Percentiles rank a stretch among this genome's conserved stretches.
Conservation (phyloP, 306 rosid genomes). For the Dalbergia cochinchinensis region DNA sequence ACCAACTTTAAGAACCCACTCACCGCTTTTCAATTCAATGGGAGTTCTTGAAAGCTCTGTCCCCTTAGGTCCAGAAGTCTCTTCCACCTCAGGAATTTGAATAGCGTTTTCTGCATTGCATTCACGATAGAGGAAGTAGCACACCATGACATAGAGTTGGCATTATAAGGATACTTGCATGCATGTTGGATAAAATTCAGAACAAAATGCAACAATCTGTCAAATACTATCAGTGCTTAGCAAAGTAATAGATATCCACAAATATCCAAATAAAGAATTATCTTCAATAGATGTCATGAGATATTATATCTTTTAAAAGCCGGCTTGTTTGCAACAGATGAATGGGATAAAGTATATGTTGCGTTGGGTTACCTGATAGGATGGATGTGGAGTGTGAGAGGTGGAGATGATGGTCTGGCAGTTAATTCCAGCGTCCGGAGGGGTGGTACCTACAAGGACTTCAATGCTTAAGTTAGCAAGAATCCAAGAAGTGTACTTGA, state of each 20-base stretch:
- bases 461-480: too few relatives aligned
- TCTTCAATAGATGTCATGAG: neutral
- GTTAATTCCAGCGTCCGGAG: too few relatives aligned
- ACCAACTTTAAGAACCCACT: conserved; percentile 77
- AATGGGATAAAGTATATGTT: conserved; percentile 34
- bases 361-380: too few relatives aligned
- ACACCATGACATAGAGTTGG: conserved; percentile 20
- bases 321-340: conserved; percentile 27
- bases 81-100: conserved; percentile 73
- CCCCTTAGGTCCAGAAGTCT: conserved; percentile 71
- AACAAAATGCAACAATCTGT: conserved; percentile 35
- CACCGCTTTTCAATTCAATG: conserved; percentile 74
- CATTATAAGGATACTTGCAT: conserved; percentile 4
- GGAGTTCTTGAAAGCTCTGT: conserved; percentile 69
- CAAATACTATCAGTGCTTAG: conserved; percentile 26
- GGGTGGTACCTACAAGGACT: too few relatives aligned
- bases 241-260: neutral
- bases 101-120: conserved; percentile 67
- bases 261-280: conserved; percentile 25
- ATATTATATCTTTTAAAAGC: conserved; percentile 24
- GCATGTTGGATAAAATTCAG: conserved; percentile 16
- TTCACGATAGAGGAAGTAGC: conserved; percentile 31
- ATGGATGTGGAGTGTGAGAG: too few relatives aligned
- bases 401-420: too few relatives aligned
- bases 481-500: too few relatives aligned